Conservation (phyloP, 2,329 filamentous ascomycete genomes). For the Pezicula carpinea region DNA sequence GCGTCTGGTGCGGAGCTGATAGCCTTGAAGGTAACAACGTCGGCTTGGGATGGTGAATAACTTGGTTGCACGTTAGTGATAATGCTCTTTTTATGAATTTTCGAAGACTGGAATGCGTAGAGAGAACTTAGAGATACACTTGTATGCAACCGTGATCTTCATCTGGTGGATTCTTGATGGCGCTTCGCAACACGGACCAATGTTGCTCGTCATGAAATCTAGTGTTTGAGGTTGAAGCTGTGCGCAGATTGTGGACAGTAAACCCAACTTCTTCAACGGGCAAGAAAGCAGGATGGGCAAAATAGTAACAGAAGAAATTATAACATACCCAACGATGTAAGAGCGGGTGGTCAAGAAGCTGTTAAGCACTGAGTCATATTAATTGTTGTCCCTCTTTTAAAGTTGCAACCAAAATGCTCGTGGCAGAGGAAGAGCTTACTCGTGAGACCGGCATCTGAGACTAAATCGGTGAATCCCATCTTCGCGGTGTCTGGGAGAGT, state of each 20-base stretch:
- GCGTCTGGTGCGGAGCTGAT: conserved; percentile 70
- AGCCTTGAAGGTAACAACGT: conserved; percentile 93
- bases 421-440: conserved; percentile 34
- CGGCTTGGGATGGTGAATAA: conserved; percentile 76
- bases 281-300: conserved; percentile 17
- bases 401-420: not conserved
- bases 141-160: conserved; percentile 71
- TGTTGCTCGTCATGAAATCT: conserved; percentile 69
- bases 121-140: conserved; percentile 68
- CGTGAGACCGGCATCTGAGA: conserved; percentile 60
- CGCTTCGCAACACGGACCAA: conserved; percentile 97
- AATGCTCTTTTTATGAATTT: conserved; percentile 9
- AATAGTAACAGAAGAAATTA: conserved; percentile 10
- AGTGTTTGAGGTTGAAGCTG: conserved; percentile 15
- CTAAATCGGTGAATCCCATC: conserved; percentile 68
- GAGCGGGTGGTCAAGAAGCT: conserved; percentile 69
- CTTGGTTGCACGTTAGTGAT: conserved; percentile 33
- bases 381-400: conserved; percentile 15
- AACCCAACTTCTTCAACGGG: conserved; percentile 8
- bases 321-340: conserved; percentile 78
- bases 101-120: conserved; percentile 13
- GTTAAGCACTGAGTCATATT: conserved; percentile 56
- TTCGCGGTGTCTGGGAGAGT: conserved; percentile 12
- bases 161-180: conserved; percentile 85
- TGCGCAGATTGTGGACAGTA: conserved; percentile 11